Conservation (phyloP, 495 filamentous ascomycete species). For the Copromyces sp. region DNA sequence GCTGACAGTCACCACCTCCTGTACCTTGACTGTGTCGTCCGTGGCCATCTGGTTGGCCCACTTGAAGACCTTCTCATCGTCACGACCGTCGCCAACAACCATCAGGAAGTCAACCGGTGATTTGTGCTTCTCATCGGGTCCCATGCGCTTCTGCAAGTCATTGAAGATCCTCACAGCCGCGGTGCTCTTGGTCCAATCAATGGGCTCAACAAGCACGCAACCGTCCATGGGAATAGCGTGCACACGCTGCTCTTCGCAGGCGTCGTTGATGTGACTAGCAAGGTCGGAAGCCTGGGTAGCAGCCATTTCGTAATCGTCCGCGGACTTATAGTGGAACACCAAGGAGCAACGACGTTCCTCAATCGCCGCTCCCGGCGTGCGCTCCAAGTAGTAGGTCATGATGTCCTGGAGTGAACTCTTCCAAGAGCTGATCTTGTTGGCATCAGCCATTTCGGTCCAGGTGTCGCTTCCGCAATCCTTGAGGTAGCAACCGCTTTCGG, state of each 20-base stretch:
- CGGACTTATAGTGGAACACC: constrained; percentile 76
- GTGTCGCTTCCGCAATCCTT: constrained; percentile 52
- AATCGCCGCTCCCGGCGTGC: constrained; percentile 75
- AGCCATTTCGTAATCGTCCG: constrained; percentile 63
- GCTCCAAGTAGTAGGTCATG: constrained; percentile 76
- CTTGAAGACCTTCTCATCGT: constrained; percentile 84
- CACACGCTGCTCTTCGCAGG: constrained; percentile 69
- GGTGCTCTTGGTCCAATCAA: constrained; percentile 73
- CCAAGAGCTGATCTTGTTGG: constrained; percentile 56
- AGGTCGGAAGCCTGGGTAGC: constrained; percentile 72
- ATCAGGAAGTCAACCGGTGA: constrained; percentile 68
- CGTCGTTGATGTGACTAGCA: constrained; percentile 87
- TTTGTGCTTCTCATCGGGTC: constrained; percentile 26
- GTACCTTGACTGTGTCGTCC: constrained; percentile 36
- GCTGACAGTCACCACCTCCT: constrained; percentile 67
- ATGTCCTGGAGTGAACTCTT: constrained; percentile 67
- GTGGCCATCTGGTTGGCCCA: constrained; percentile 73
- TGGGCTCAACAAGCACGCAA: constrained; percentile 69
- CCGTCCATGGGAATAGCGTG: constrained; percentile 73
- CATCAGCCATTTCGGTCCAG: constrained; percentile 68
- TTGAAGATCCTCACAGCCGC: constrained; percentile 63
- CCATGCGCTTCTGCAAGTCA: constrained; percentile 36
- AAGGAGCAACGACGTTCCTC: constrained; percentile 80
- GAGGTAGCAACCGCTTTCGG: constrained; percentile 87
- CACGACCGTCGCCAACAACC: constrained; percentile 77